Conservation (phyloP, 1,284 basidiomycete species). For the Dichomitus squalens region DNA sequence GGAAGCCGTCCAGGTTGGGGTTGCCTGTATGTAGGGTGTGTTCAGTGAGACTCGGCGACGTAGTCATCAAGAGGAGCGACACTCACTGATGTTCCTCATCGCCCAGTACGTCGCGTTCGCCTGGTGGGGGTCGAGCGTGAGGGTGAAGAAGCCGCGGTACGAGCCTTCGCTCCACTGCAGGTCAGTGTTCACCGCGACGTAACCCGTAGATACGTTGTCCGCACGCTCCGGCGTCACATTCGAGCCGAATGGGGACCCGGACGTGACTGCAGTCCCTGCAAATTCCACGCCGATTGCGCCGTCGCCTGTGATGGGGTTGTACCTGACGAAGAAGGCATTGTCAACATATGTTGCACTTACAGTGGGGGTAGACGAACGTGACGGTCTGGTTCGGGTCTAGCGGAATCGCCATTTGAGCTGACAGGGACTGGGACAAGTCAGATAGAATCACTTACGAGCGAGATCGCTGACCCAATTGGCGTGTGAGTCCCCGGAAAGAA, state of each 20-base stretch:
- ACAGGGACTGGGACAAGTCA: background rate
- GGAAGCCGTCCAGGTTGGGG: slow-evolving; percentile 53
- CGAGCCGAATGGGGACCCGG: slow-evolving; percentile 52
- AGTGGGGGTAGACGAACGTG: slow-evolving; percentile 36
- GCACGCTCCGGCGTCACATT: slow-evolving; percentile 43
- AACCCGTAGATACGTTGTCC: slow-evolving; percentile 42
- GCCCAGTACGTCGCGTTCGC: slow-evolving; percentile 62
- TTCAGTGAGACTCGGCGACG: background rate
- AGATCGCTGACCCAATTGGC: slow-evolving; percentile 66
- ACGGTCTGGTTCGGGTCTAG: slow-evolving; percentile 52
- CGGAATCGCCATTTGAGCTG: background rate
- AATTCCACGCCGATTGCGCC: slow-evolving; percentile 69
- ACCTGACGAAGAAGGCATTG: slow-evolving; percentile 34
- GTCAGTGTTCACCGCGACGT: slow-evolving; percentile 51
- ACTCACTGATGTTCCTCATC: slow-evolving; percentile 55
- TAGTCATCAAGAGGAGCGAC: too few species aligned
- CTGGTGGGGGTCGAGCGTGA: slow-evolving; percentile 47
- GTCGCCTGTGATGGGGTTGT: slow-evolving; percentile 53
- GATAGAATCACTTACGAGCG: slow-evolving; percentile 42
- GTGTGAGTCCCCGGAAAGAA: slow-evolving; percentile 68
- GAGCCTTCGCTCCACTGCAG: slow-evolving; percentile 70
- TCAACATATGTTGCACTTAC: background rate
- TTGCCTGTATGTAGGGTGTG: slow-evolving; percentile 36
- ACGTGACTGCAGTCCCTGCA: slow-evolving; percentile 67
- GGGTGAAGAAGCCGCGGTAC: slow-evolving; percentile 64